Evolutionary conservation across 2,329 filamentous ascomycete species (phyloP).

Genomic region (Phyllosticta citriasiana): DNA sequence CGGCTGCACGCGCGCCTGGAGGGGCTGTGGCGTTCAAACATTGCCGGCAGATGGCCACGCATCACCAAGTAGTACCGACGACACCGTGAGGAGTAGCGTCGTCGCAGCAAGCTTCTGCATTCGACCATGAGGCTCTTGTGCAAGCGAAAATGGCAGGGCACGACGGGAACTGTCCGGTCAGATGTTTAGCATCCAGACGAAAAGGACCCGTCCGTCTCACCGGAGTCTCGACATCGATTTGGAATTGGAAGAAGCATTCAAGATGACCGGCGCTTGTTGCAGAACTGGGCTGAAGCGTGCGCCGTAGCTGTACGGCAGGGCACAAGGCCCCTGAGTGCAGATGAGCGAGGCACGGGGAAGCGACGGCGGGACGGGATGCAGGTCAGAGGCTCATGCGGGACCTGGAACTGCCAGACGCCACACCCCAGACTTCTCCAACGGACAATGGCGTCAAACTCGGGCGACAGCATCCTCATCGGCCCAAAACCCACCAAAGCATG

Average conservation of each 20-base stretch:
- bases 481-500: slow-evolving; percentile 14
- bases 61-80: neutral
- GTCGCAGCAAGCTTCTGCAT: neutral
- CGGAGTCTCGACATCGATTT: neutral
- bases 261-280: neutral
- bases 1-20: neutral
- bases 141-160: neutral
- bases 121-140: neutral
- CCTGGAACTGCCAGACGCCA: neutral
- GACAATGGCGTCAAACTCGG: slow-evolving; percentile 5
- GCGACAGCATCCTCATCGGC: slow-evolving; percentile 8
- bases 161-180: neutral
- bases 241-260: neutral
- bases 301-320: neutral
- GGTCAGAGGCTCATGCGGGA: neutral
- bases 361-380: neutral
- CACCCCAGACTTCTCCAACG: neutral
- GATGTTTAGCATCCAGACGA: neutral
- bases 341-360: neutral
- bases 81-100: neutral
- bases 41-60: neutral
- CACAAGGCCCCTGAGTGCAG: neutral
- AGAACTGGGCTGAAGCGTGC: neutral
- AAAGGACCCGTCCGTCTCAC: neutral
- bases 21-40: neutral